Conservation (phyloP, 495 filamentous ascomycete species). For the Xylaria nigripes region DNA sequence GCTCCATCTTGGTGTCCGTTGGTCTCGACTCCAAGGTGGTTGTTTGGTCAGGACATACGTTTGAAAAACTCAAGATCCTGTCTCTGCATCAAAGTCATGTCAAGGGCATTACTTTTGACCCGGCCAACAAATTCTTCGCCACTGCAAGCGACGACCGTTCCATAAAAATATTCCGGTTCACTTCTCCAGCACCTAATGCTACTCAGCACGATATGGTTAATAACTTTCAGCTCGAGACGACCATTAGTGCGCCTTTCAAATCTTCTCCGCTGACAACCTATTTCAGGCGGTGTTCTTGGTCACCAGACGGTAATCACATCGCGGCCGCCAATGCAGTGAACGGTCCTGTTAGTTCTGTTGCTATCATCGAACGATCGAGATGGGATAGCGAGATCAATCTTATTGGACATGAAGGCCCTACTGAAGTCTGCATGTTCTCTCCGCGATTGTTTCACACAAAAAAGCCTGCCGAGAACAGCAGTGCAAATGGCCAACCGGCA, state of each 20-base stretch:
- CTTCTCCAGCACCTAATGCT: constrained; percentile 81
- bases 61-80: constrained; percentile 92
- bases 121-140: constrained; percentile 98
- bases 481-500: constrained; percentile 24
- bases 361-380: constrained; percentile 81
- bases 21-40: constrained; percentile 97
- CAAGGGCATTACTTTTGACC: constrained; percentile 97
- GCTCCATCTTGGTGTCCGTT: constrained; percentile 89
- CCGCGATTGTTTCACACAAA: constrained; percentile 76
- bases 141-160: constrained; percentile 95
- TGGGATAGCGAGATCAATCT: constrained; percentile 98
- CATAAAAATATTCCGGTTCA: constrained; percentile 95
- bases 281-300: constrained; percentile 94
- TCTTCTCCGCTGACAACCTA: constrained; percentile 92
- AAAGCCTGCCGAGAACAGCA: constrained; percentile 43
- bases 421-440: constrained; percentile 95
- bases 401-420: constrained; percentile 92
- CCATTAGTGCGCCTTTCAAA: constrained; percentile 73
- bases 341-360: constrained; percentile 92
- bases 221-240: constrained; percentile 88
- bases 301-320: constrained; percentile 92
- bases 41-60: constrained; percentile 94
- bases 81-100: constrained; percentile 91
- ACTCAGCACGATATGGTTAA: constrained; percentile 88
- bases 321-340: constrained; percentile 96